Base-by-base conservation (phyloP, 305 asterid species). In the Fraxinus nigra region DNA sequence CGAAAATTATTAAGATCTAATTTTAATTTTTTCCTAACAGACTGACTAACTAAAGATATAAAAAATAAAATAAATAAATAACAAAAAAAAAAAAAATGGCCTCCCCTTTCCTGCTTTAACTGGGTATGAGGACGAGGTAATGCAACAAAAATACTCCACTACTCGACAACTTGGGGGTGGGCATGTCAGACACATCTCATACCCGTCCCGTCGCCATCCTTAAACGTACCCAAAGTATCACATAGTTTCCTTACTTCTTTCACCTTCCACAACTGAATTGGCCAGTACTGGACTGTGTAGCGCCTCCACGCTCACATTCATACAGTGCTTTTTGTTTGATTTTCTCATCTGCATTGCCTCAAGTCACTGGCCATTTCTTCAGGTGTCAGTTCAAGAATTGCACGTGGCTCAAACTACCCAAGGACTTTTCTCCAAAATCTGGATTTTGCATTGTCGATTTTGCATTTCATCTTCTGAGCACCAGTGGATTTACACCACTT, bases 351-450 rank as follows among this genome's bases (percentile, higher is more conserved):
- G 84, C 73, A 48, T 83, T 93, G 90, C 61, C 98, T 89, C 56
- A 85, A 95, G 22, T 94, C 95, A 22, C 98, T 94, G 7, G 98
- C 99, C 99, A 94, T 96, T 33, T 94, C 90, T 22, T 92, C 97
- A 0, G 97, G 93, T 0, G 91, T 89, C 86, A 94, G 82, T 1
- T 91, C 89, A 0, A 85, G 84, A 79, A 96, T 43, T 4, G 67
- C 65, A 1, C 79, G 77, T 0, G 97, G 93, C 74, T 85, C 88
- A 43, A 90, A 82, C 20, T 89, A 88, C 20, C 98, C 98, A 30
- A 95, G 89, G n/a, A 95, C 93, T 81, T 89, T 93, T 78, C 99
- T 86, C 14, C 99, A 51, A 94, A 96, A 88, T 94, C 97, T 0
- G 97, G 99, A 85, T 96, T 94, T 7, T 90, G 94, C 90, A 91